Evolutionary conservation across 257 asterid species (phyloP).

Genomic region (Asclepias syriaca): DNA sequence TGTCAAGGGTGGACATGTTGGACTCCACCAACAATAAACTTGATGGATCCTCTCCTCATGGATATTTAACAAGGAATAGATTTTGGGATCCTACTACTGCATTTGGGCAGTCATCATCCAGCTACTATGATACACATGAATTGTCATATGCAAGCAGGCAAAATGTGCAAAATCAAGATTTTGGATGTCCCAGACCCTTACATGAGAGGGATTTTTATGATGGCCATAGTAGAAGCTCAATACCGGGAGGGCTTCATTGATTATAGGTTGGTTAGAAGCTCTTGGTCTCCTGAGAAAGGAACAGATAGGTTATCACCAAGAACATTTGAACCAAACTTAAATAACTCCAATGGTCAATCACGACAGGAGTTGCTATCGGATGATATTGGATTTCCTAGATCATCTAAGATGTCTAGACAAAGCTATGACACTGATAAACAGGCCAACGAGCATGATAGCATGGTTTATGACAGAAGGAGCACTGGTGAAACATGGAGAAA

Average conservation of each 20-base stretch:
- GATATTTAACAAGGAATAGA: conserved; percentile 27
- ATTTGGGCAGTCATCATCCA: conserved; percentile 21
- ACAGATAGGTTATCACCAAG: conserved; percentile 27
- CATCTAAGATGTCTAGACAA: conserved; percentile 22
- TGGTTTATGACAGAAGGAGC: conserved; percentile 27
- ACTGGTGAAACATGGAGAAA: conserved; percentile 23
- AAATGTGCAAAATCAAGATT: conserved; percentile 29
- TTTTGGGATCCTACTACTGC: conserved; percentile 31
- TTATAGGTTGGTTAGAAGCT: conserved; percentile 27
- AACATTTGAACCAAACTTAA: conserved; percentile 24
- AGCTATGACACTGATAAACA: conserved; percentile 23
- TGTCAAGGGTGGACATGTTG: conserved; percentile 25
- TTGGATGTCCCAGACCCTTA: conserved; percentile 30
- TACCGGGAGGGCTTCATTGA: conserved; percentile 21
- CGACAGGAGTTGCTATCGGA: conserved; percentile 25
- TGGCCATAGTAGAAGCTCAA: conserved; percentile 29
- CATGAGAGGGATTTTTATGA: conserved; percentile 24
- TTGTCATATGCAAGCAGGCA: conserved; percentile 24
- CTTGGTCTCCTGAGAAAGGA: conserved; percentile 27
- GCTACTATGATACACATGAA: conserved; percentile 23
- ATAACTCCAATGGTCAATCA: conserved; percentile 25
- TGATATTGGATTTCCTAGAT: conserved; percentile 24
- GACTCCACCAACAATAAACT: conserved; percentile 11
- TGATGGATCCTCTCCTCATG: conserved; percentile 34
- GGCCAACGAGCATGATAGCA: conserved; percentile 19